Evolutionary conservation across 177 flowering plant genomes (phyloP), one percentile per base, ranked within the genome.

Genomic region (Vitis hybrid): DNA sequence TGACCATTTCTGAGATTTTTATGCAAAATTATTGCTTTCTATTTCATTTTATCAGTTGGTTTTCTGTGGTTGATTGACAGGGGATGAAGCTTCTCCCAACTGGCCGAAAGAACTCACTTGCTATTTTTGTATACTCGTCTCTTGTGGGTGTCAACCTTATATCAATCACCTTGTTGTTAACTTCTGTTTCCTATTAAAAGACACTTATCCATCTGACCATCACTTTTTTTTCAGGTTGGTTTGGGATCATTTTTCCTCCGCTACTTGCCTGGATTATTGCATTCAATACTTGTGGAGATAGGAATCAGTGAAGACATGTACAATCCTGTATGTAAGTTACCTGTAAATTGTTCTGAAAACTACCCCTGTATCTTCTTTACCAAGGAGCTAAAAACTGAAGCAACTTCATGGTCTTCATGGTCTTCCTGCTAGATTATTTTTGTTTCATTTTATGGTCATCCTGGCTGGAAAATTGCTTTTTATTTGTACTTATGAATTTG

Each of bases 61-160:
- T 78, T 63, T 50, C 60, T 4, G 59, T 57, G 44, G 51, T 64
- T 60, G 31, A 19, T 64, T 78, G 56, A 49, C 89, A 95, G 99
- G 99, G 99, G 64, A 95, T 95, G 99, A 93, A 80, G 87, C 84
- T 91, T 78, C 94, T 95, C 20, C 99, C 99, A 64, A 86, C 91
- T 70, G 97, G 99, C 61, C 82, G 91, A 72, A 90, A 76, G 82
- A 88, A 67, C 77, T 89, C 97, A 11, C 84, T 95, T 9, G 96
- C 85, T 14, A 78, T 95, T 52, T 81, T 92, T 72, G 11, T 93
- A 14, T 90, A 90, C 79, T 84, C 97, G 24, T 89, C 83, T 63
- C 56, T 82, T 63, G 99, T 95, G 76, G 68, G 98, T 83, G 71
- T 71, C 65, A 55, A 59, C 22, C 18, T 71, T 57, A 13, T 19